Evolutionary conservation across 192 early-diverging fungal genomes (phyloP), one percentile per base, ranked within the genome.

Genomic region (Endogone sp.): DNA sequence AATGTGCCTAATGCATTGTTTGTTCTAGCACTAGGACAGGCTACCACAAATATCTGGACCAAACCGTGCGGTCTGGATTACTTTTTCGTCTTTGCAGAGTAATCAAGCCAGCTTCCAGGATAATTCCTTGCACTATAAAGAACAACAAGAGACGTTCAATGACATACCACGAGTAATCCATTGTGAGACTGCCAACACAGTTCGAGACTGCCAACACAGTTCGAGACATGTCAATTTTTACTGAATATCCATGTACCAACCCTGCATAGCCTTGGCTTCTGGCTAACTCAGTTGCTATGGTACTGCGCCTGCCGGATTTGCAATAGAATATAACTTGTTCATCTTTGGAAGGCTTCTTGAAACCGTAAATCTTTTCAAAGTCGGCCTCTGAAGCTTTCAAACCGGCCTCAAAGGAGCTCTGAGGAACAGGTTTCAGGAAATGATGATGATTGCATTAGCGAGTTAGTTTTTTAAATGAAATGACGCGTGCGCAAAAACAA

Each of bases 271-370:
- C 87, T 27, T 85, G 75, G 59, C 74, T 75, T 21, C 77, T 81
- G 24, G 88, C 81, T 32, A 79, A 72, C 32, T 88, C 82, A 29
- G 86, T 82, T 49, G 88, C 88, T 58, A 76, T 84, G 30, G 85
- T 81, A 64, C 87, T 89, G 74, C 90, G 87, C 29, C 79, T 80
- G 25, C 90, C 90, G 21, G 82, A 84, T 70, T 85, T 81, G 75
- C 90, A 91, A 71, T 91, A 91, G 63, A 90, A 84, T 62, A 91
- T 83, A 20, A 87, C 74, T 60, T 85, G 79, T 29, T 82, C 77
- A 23, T 80, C 69, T 29, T 72, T 74, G 0, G 74, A 71, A 11
- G 88, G 88, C 71, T 89, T 86, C 27, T 85, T 80, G 63, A 89
- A 85, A 23, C 90, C 83, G 71, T 68, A 74, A 29, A 55, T 32